Evolutionary conservation across 2,329 filamentous ascomycete species (phyloP), one percentile per base, ranked within the genome.

Genomic region (Nannizziopsis barbatae): DNA sequence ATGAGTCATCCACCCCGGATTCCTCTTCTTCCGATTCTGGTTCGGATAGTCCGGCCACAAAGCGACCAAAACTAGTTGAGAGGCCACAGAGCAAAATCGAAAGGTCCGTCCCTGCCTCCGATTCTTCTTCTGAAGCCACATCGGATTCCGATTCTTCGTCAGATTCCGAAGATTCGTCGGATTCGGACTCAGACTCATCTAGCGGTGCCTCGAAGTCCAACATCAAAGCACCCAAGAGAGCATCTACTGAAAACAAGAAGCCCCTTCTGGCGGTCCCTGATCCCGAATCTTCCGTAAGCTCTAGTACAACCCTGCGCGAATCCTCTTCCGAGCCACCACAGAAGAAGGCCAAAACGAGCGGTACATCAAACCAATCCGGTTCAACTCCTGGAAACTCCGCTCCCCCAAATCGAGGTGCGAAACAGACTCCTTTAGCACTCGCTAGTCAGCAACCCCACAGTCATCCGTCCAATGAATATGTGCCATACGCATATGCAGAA

Each of bases 401-500:
- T 10, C 62, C 61, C 50, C 65, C 64, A 56, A 73, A 68, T 61
- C 66, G 58, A 42, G 72, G 64, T 51, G 68, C 73, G 69, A 55
- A 81, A 75, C 63, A 76, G 76, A 65, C 88, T 76, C 56, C 95
- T 85, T 71, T 93, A 79, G 53, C 86, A 81, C 60, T 86, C 86
- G 63, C 79, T 79, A 62, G 80, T 77, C 65, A 76, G 82, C 64
- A 77, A 79, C 58, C 69, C 71, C 53, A 83, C 86, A 17, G 77
- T 72, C 59, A 82, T 88, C 58, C 79, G 2, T 88, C 83, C 58
- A 95, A 96, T 67, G 79, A 77, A 11, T 96, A 90, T 64, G 75
- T 86, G 9, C 75, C 81, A 17, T 87, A 95, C 64, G 82, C 84
- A 54, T 98, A 96, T 69, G 90, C 89, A 18, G 83, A 92, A 58